Percentiles rank a stretch among this genome's conserved stretches.
These are phyloP conservation scores for Cicer bijugum DNA, from an alignment of 306 rosid species.

Conservation along the genomic window DNA sequence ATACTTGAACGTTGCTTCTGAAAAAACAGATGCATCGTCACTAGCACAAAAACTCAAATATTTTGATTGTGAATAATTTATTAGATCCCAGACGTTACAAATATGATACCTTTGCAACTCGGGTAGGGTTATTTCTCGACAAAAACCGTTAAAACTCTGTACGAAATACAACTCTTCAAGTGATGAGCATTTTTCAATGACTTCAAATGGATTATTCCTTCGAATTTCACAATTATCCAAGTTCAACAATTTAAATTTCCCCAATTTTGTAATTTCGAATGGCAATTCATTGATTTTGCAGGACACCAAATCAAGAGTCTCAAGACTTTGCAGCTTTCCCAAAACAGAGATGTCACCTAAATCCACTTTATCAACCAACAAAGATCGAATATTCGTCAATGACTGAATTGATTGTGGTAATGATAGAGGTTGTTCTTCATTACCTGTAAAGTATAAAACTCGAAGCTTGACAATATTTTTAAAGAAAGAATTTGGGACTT, in stretches of 20 bases:
- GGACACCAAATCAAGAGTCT: neutral
- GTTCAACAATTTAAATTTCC: no score
- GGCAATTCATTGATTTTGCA: neutral
- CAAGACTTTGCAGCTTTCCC: neutral
- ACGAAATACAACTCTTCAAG: slow-evolving; percentile 19
- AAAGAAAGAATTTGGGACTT: neutral
- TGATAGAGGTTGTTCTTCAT: neutral
- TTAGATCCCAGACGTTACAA: rapidly evolving
- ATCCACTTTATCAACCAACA: rapidly evolving
- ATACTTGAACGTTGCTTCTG: neutral
- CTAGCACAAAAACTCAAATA: rapidly evolving
- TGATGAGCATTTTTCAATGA: slow-evolving; percentile 11
- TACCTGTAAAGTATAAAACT: neutral
- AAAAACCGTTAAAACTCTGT: no score
- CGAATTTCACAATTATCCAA: neutral
- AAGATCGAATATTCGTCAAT: neutral
- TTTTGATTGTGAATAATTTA: no score
- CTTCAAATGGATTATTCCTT: slow-evolving; percentile 9
- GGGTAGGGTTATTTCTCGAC: neutral
- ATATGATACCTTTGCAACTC: neutral
- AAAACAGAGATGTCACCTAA: slow-evolving; percentile 27
- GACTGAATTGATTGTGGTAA: neutral
- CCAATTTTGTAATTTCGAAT: neutral
- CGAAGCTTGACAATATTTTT: neutral
- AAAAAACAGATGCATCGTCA: neutral